Percentiles rank a stretch among this genome's conserved stretches.
Conservation (phyloP, 495 filamentous ascomycete genomes). For the Penicillium chermesinum region DNA sequence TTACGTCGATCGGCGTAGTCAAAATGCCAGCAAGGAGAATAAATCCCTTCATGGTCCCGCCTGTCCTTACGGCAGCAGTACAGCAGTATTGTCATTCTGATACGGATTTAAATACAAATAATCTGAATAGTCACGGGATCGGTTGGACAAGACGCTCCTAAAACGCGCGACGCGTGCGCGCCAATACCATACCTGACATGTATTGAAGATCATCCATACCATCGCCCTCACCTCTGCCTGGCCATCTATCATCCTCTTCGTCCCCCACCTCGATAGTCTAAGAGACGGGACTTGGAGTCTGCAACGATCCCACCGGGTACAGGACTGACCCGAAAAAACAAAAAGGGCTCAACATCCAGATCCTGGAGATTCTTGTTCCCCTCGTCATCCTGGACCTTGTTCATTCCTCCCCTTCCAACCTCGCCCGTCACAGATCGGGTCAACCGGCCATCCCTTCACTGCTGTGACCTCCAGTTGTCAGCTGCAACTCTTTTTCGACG, state of each 20-base stretch:
- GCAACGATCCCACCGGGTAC: neutral
- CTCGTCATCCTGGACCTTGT: neutral
- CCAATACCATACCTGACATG: constrained; percentile 27
- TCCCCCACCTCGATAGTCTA: constrained; percentile 12
- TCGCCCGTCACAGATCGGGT: neutral
- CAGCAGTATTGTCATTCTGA: constrained; percentile 14
- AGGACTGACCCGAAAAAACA: constrained; percentile 5
- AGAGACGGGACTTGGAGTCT: neutral
- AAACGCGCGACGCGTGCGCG: constrained; percentile 30
- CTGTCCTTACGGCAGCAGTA: constrained; percentile 11
- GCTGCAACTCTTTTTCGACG: neutral
- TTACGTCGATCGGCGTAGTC: constrained; percentile 6
- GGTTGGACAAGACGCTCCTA: constrained; percentile 9
- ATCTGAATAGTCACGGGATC: neutral
- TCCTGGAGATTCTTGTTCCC: neutral
- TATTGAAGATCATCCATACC: constrained; percentile 8
- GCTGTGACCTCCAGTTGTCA: neutral
- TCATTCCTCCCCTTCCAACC: neutral
- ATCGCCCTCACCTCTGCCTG: constrained; percentile 10
- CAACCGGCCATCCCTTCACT: neutral
- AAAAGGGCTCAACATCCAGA: constrained; percentile 14
- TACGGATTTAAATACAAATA: neutral
- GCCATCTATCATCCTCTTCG: constrained; percentile 21
- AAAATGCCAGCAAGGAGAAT: constrained; percentile 19
- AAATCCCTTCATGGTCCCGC: constrained; percentile 1